Evolutionary conservation across 495 filamentous ascomycete genomes (phyloP), one percentile per base, ranked within the genome.

Genomic region (Parachaetomium inaequale): DNA sequence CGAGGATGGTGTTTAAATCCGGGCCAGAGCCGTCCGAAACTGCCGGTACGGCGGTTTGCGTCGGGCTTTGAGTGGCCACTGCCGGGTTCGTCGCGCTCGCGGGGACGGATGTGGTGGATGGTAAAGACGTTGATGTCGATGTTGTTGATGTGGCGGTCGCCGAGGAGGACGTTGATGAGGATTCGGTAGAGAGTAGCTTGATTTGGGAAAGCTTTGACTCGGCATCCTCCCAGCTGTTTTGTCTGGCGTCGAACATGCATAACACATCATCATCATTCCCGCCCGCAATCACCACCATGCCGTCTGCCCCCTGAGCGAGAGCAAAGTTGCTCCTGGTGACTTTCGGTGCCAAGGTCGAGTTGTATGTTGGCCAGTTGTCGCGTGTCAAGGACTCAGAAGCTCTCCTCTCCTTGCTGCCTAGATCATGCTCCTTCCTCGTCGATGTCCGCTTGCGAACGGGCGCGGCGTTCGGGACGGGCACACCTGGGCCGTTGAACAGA

Each of bases 181-280:
- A 63, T 29, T 73, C 70, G 23, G 64, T 43, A 43, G 75, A 64
- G n/a, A 75, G 68, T 21, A 74, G 57, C 47, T 71, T 63, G 34
- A 79, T 60, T 46, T 80, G 69, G 8, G 75, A 80, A 59, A 98
- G 87, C 31, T 88, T 72, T 25, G 81, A 73, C 2, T 84, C 87
- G 0, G 91, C 80, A 74, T 97, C 90, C 23, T 87, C 72, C 94
- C 94, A 98, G 63, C 79, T 74, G 69, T 98, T 96, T 54, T 82
- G 74, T 26, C 82, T 85, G 54, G 87, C 83, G 69, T 97, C 83
- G 75, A 96, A 98, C 63, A 98, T 88, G 62, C 81, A 84, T 23
- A 98, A 59, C 2, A 85, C 75, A 59, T 87, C 79, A 3, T 86
- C 74, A 17, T 79, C 76, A 2, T 84, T 85, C 31, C 93, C 94